Evolutionary conservation across 768 basidiomycete species (phyloP).

Genomic region (Gymnopilus dilepis): DNA sequence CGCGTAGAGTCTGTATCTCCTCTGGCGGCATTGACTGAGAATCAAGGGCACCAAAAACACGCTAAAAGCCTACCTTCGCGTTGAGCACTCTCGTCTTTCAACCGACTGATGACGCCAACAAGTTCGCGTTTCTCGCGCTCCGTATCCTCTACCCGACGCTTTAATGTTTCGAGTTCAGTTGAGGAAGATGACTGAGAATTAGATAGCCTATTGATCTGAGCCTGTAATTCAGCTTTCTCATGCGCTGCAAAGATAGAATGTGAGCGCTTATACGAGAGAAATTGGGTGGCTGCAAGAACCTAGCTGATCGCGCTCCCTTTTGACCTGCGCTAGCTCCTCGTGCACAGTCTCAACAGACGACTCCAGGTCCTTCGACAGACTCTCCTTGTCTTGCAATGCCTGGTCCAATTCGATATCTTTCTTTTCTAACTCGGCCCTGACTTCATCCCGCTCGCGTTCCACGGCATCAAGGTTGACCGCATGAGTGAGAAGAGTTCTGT

Average conservation of each 20-base stretch:
- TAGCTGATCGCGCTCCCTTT: conserved; percentile 69
- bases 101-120: conserved; percentile 78
- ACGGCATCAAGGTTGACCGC: conserved; percentile 57
- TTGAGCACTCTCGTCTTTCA: conserved; percentile 76
- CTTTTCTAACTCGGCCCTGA: conserved; percentile 67
- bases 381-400: conserved; percentile 79
- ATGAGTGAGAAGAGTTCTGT: conserved; percentile 65
- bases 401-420: conserved; percentile 88
- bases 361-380: conserved; percentile 61
- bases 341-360: conserved; percentile 53
- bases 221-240: conserved; percentile 53
- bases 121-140: conserved; percentile 94
- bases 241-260: conserved; percentile 26
- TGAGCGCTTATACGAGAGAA: conserved; percentile 25
- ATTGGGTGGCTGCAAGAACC: conserved; percentile 45
- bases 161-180: conserved; percentile 61
- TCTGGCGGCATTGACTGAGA: conserved; percentile 45
- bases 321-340: conserved; percentile 59
- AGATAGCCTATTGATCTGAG: conserved; percentile 60
- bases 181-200: conserved; percentile 67
- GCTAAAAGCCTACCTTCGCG: conserved; percentile 67
- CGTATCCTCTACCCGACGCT: conserved; percentile 68
- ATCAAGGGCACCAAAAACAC: neutral
- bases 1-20: conserved; percentile 71
- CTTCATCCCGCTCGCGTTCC: conserved; percentile 71